Evolutionary conservation across 106 monocot species (phyloP).

Genomic region (Platanthera zijinensis): DNA sequence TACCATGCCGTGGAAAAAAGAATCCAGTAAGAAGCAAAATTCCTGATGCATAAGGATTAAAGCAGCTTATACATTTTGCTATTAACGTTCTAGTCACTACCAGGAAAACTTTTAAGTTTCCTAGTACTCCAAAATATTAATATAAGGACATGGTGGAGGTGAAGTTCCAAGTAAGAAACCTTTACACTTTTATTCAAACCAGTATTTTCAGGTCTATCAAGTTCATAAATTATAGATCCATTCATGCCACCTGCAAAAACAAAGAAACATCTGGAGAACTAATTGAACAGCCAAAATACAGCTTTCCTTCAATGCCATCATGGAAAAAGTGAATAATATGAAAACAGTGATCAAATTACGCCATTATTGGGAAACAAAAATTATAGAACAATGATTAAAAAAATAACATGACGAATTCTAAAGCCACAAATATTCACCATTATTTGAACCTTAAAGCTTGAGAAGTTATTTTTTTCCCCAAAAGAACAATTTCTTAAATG

Average conservation of each 20-base stretch:
- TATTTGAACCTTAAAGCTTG: background rate
- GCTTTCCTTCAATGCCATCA: background rate
- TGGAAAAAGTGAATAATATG: background rate
- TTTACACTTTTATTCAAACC: conserved; percentile 66
- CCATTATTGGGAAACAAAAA: background rate
- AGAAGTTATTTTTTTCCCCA: background rate
- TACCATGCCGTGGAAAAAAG: background rate
- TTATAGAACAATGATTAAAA: background rate
- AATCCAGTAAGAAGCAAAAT: background rate
- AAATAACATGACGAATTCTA: background rate
- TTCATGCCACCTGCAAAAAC: conserved; percentile 89
- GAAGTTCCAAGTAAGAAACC: conserved; percentile 19
- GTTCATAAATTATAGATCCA: conserved; percentile 91
- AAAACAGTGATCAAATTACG: background rate
- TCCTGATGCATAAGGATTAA: background rate
- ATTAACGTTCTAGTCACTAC: background rate
- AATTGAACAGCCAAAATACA: background rate
- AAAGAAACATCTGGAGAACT: conserved; percentile 7
- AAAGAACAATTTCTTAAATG: background rate
- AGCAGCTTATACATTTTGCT: background rate
- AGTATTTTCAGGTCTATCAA: conserved; percentile 92
- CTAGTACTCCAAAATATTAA: background rate
- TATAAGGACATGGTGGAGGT: background rate
- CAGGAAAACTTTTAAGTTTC: background rate
- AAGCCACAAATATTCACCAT: background rate